These are phyloP conservation scores for Gastrodia elata DNA, from an alignment of 106 monocot genomes.

Conservation along the genomic window DNA sequence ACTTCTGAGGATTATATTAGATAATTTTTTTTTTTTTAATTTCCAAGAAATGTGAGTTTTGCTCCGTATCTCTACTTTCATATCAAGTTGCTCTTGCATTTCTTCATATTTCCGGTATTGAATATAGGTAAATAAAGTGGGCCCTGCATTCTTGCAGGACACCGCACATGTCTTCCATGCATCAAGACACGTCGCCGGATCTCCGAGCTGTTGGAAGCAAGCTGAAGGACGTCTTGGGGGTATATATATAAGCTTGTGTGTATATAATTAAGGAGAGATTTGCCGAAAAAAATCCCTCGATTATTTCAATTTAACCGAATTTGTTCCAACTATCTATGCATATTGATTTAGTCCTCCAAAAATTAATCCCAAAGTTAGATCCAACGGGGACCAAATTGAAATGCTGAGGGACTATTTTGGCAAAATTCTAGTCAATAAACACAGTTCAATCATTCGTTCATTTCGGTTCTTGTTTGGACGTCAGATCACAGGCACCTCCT, in stretches of 20 bases:
- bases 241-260: conserved; percentile 10
- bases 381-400: too few relatives aligned
- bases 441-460: too few relatives aligned
- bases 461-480: not conserved
- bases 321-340: too few relatives aligned
- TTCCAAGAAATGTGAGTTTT: not conserved
- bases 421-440: too few relatives aligned
- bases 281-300: too few relatives aligned
- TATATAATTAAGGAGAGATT: not conserved
- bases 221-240: conserved; percentile 75
- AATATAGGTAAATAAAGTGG: not conserved
- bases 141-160: conserved; percentile 51
- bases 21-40: not conserved
- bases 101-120: not conserved
- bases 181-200: conserved; percentile 79
- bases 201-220: conserved; percentile 62
- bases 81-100: not conserved
- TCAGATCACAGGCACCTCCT: conserved; percentile 44
- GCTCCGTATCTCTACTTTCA: not conserved
- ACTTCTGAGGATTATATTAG: not conserved
- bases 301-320: too few relatives aligned
- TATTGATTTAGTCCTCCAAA: too few relatives aligned
- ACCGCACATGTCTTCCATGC: conserved; percentile 94
- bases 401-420: too few relatives aligned
- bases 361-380: too few relatives aligned